These are phyloP conservation scores for Tetrapisispora arboricola DNA, from an alignment of 805 yeast genomes.

Conservation along the genomic window DNA sequence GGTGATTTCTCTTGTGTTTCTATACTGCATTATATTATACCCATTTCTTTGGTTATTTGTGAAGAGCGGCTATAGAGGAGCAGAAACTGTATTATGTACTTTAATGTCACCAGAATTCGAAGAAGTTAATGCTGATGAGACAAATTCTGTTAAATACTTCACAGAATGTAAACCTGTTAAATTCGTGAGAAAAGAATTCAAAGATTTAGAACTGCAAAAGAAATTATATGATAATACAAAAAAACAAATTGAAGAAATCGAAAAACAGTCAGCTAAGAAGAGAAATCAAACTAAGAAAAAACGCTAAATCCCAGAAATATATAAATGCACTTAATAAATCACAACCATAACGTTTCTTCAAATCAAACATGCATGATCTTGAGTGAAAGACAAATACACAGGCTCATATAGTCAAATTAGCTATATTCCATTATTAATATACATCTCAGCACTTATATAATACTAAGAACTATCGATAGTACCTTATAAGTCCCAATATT, in stretches of 20 bases:
- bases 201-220: constrained; percentile 51
- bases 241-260: constrained; percentile 45
- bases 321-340: no score
- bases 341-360: background rate
- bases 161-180: constrained; percentile 56
- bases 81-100: constrained; percentile 65
- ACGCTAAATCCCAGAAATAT: background rate
- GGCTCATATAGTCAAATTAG: no score
- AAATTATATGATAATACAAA: constrained; percentile 52
- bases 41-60: constrained; percentile 79
- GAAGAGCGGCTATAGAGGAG: constrained; percentile 68
- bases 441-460: no score
- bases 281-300: constrained; percentile 36
- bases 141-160: constrained; percentile 34
- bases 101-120: constrained; percentile 62
- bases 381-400: no score
- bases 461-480: no score
- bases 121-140: constrained; percentile 50
- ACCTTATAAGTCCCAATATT: no score
- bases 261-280: constrained; percentile 60
- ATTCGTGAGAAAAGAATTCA: constrained; percentile 53
- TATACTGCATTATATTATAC: constrained; percentile 47
- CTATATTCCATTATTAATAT: no score
- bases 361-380: background rate
- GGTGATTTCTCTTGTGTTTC: constrained; percentile 48